Base-by-base conservation (phyloP, 768 basidiomycete genomes). In the Xerocomellus amylosporus region DNA sequence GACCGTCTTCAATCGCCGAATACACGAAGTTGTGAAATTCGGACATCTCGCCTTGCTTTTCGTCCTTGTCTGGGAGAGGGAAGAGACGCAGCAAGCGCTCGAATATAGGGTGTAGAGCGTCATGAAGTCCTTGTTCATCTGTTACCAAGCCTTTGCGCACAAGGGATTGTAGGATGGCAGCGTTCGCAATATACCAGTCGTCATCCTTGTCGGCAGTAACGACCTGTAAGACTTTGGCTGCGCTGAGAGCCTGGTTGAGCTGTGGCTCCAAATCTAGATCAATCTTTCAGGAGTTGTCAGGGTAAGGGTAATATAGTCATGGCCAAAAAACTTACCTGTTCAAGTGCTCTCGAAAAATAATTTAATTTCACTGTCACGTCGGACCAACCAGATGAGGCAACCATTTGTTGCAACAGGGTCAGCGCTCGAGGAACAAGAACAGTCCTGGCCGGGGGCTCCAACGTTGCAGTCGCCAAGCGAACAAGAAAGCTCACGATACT, bases 401-500 rank as follows among this genome's bases (percentile, higher is more conserved):
- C 80, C 65, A 99, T 87, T 58, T 81, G 77, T 62, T 88, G 86
- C 47, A 99, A 77, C 26, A 90, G 70, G 0, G 76, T 66, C 31
- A 91, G 73, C 2, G 86, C 85, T 53, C 85, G 81, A 22, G 86
- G 83, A 40, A 87, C 73, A 17, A 89, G 74, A 15, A 73, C 70
- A 20, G 56, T 60, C 46, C 68, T 73, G 26, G 71, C 69, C 7
- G 74, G 72, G 7, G 78, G 70, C n/a, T 77, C 77, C 52, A 83
- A 77, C 1, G 79, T 73, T 30, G 82, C 80, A 15, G 91, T 91
- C 9, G 90, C 86, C 43, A 98, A 79, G 44, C 96, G 87, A n/a
- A 99, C 86, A 33, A 99, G 81, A 71, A 94, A 97, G 74, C 93
- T 94, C 58, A 98, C 88, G 74, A 97, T 90, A 55, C 87, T 87